Evolutionary conservation across 176 grass and related monocot genomes (phyloP).

Genomic region (Lolium perenne): DNA sequence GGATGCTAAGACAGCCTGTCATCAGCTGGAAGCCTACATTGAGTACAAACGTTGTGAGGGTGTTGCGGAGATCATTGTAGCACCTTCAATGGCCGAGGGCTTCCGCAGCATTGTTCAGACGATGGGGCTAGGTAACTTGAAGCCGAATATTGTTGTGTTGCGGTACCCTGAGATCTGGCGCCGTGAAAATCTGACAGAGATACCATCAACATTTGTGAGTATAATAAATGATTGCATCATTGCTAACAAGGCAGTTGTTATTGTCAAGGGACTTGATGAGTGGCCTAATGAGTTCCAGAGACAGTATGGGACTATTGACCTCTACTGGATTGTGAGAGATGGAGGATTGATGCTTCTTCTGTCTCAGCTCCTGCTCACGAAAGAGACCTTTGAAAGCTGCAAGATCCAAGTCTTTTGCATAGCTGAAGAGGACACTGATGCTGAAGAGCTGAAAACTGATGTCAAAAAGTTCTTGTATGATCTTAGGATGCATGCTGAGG

Average conservation of each 20-base stretch:
- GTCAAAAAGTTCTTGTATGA: constrained; percentile 98
- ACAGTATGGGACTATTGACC: constrained; percentile 94
- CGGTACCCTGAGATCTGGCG: constrained; percentile 98
- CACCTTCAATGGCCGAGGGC: constrained; percentile 89
- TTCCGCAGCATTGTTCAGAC: constrained; percentile 93
- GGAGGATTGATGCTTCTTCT: constrained; percentile 96
- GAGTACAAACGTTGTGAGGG: constrained; percentile 96
- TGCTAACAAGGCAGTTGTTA: constrained; percentile 97
- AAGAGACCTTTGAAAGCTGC: constrained; percentile 90
- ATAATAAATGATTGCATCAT: constrained; percentile 99
- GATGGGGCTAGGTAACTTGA: constrained; percentile 97
- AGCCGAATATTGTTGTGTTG: constrained; percentile 97
- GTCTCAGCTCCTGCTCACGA: constrained; percentile 95
- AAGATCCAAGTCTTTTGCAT: constrained; percentile 99
- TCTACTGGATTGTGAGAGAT: constrained; percentile 98
- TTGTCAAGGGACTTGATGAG: constrained; percentile 97
- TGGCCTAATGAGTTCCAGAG: constrained; percentile 96
- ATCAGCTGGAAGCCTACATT: constrained; percentile 84
- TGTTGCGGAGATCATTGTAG: constrained; percentile 93
- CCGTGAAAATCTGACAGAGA: constrained; percentile 84
- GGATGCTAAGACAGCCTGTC: constrained; percentile 88
- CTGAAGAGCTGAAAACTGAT: constrained; percentile 93
- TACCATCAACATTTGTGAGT: constrained; percentile 94
- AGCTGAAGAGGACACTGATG: constrained; percentile 90
- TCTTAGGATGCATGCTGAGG: constrained; percentile 96